Conservation (phyloP, 179 eudicot species). For the Spinacia oleracea region DNA sequence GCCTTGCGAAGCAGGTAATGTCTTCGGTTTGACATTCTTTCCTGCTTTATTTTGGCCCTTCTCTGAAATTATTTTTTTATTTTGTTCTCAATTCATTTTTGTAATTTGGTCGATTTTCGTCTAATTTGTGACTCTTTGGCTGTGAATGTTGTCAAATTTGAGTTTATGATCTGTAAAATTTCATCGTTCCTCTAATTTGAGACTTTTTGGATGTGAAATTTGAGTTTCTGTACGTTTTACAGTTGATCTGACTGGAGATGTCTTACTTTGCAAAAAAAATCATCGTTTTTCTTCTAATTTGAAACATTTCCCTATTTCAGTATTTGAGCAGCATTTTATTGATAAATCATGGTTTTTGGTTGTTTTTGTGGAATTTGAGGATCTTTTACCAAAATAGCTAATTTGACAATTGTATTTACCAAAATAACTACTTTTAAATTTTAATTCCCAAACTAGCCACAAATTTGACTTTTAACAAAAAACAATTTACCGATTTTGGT, state of each 20-base stretch:
- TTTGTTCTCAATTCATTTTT: not conserved
- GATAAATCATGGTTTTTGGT: too few relatives aligned
- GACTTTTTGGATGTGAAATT: not conserved
- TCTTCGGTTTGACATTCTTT: not conserved
- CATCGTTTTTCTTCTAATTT: not conserved
- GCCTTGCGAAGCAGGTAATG: constrained; percentile 74
- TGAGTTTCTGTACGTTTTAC: too few relatives aligned
- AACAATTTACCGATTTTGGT: too few relatives aligned
- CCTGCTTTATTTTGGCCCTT: not conserved
- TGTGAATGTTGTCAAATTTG: too few relatives aligned
- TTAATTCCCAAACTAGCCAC: too few relatives aligned
- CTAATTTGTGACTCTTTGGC: not conserved
- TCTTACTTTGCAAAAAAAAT: not conserved
- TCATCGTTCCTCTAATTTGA: not conserved
- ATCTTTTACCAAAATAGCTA: too few relatives aligned
- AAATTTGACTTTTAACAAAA: too few relatives aligned
- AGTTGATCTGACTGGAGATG: not conserved
- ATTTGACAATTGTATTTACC: too few relatives aligned
- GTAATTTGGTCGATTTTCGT: not conserved
- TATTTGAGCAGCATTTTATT: not conserved
- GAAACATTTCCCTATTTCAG: not conserved
- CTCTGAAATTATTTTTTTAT: not conserved
- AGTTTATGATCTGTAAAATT: too few relatives aligned
- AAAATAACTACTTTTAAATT: too few relatives aligned
- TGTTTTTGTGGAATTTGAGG: not conserved